Evolutionary conservation across 768 basidiomycete species (phyloP), one percentile per base, ranked within the genome.

Genomic region (Macrolepiota dolichaula): DNA sequence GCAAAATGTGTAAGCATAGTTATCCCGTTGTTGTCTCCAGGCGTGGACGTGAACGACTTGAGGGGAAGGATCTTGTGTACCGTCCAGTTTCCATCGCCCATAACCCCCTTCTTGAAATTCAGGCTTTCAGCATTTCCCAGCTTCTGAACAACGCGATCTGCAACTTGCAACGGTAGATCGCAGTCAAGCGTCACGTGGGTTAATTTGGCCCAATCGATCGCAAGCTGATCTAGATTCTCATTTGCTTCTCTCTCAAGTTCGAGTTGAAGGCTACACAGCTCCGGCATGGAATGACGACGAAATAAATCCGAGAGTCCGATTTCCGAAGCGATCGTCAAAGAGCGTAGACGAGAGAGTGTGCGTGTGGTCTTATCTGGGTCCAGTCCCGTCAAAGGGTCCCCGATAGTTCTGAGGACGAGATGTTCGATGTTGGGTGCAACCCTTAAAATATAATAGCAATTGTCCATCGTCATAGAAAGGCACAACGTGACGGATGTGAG

Each of bases 401-500:
- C 42, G 22, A 60, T 22, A 1, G 25, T 46, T 19, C 42, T 24
- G 27, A 60, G 59, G 22, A n/a, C 38, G 24, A 60, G 51, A 12
- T 54, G 29, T 15, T 60, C 59, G 19, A 60, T 32, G 0, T 32
- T 24, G 11, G 15, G 17, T 0, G 59, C 38, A 24, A 36, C 32
- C 4, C 47, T 19, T 2, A 60, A 46, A 10, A 60, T 53, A 42
- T 35, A 53, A 6, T 44, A 19, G 46, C 59, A 60, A n/a, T 60
- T 51, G 13, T 60, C n/a, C 24, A 60, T 19, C 9, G 51, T 32
- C 38, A 52, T 54, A 27, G 27, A 17, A 12, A 60, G 15, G 10
- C 29, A 29, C 19, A 60, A 22, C 25, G 40, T 35, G 25, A 60
- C 57, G n/a, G 29, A 47, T 22, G 51, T 53, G 44, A 54, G 59